phyloP scores from a whole-genome alignment of 208 protist genomes.

The Blastocrithidia nonstop region DNA sequence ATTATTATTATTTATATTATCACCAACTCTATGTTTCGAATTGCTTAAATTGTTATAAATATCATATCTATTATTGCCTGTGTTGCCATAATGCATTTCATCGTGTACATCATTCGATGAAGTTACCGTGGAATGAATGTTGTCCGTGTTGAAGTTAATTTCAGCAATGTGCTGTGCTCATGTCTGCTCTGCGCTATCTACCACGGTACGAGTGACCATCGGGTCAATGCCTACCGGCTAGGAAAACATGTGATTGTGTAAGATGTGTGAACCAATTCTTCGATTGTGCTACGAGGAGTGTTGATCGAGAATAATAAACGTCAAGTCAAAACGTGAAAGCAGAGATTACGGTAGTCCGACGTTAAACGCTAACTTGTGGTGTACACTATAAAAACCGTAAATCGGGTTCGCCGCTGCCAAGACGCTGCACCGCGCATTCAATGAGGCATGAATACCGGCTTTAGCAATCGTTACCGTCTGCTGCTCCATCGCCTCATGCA shows the following conservation, averaged over 20 bases:
- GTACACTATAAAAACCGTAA: conserved; percentile 95
- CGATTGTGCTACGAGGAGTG: conserved; percentile 84
- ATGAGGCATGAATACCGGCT: conserved; percentile 97
- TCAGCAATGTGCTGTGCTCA: too few relatives aligned
- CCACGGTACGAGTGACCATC: conserved; percentile 36
- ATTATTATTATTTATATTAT: conserved; percentile 64
- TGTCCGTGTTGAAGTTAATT: too few relatives aligned
- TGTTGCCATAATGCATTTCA: neutral
- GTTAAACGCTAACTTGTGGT: conserved; percentile 88
- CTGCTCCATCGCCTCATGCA: conserved; percentile 99
- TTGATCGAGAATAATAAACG: conserved; percentile 98
- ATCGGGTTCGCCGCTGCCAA: conserved; percentile 99
- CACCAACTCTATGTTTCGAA: neutral
- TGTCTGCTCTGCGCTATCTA: too few relatives aligned
- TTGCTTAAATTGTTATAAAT: neutral
- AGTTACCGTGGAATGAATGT: too few relatives aligned
- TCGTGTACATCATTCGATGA: too few relatives aligned
- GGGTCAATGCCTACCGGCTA: conserved; percentile 37
- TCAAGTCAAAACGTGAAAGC: conserved; percentile 99
- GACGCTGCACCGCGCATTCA: conserved; percentile 98
- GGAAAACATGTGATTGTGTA: conserved; percentile 88
- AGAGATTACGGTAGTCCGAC: conserved; percentile 97
- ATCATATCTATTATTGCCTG: neutral
- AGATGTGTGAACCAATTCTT: conserved; percentile 91
- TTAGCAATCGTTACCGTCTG: conserved; percentile 99